Base-by-base conservation (phyloP, 2,329 filamentous ascomycete genomes). In the Parafenestella ontariensis region DNA sequence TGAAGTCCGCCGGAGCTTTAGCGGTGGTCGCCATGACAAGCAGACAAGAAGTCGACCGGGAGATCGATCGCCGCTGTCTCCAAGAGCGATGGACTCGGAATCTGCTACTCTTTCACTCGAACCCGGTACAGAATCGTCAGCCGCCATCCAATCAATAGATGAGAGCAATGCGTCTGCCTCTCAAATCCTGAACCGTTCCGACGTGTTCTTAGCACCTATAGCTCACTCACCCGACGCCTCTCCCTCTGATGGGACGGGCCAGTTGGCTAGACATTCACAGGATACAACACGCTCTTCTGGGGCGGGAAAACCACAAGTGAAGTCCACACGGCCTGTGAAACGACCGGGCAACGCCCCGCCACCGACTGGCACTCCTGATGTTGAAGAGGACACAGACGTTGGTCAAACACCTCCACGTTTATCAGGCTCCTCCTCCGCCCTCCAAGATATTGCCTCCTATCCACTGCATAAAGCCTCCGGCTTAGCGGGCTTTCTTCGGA, bases 131-230 rank as follows among this genome's bases (percentile, higher is more conserved):
- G 86, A 89, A 51, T 93, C 90, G 1, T 91, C 87, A 2, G 79
- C 88, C 28, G 82, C 89, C 1, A 82, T 87, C 3, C 90, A 78
- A 52, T 78, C 76, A 1, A 70, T 77, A 28, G 89, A 93, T 37
- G 91, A 93, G 53, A 85, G 82, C n/a, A 82, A 82, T 51, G 88
- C 89, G 43, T 96, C 93, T 3, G 94, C 91, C 2, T 98, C 94
- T 71, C 92, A 96, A 74, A 97, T 98, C 33, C 79, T 99, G 8
- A 85, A 86, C 48, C 87, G 90, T 29, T 97, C 92, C 64, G 91
- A 95, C 64, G 89, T 97, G 8, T 98, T 99, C 68, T 87, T 90
- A 62, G 88, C 87, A 23, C 92, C 92, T 15, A 90, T 89, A 0
- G 85, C 92, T 17, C 60, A 71, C 46, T 52, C 65, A 36, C 56